These are phyloP conservation scores for Cynanchum wilfordii DNA, from an alignment of 257 asterid genomes.

Conservation along the genomic window DNA sequence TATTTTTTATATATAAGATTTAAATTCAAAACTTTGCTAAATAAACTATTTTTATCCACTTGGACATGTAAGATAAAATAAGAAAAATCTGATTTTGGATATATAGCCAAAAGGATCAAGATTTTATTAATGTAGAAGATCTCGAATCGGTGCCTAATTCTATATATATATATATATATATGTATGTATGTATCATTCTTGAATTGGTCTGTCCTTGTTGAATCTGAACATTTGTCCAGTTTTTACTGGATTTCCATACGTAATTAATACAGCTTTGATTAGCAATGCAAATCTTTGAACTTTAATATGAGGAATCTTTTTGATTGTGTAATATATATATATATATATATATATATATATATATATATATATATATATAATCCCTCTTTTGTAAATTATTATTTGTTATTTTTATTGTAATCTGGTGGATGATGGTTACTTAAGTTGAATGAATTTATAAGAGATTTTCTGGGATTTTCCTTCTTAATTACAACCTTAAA, in stretches of 20 bases:
- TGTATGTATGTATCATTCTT: not conserved
- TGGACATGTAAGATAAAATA: no score
- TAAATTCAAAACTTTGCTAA: no score
- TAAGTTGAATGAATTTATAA: no score
- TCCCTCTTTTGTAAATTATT: no score
- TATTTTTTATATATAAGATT: no score
- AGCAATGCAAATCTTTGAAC: conserved; percentile 8
- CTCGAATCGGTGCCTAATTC: not conserved
- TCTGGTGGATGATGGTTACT: no score
- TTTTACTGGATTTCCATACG: conserved; percentile 35
- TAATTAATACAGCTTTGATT: conserved; percentile 19
- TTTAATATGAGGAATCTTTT: not conserved
- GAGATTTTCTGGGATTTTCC: not conserved
- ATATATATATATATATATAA: no score
- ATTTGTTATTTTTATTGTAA: no score
- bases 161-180: not conserved
- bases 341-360: no score
- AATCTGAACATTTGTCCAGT: conserved; percentile 2
- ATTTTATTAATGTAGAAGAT: not conserved
- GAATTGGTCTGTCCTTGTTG: not conserved
- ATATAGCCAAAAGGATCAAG: not conserved
- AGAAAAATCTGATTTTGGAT: conserved; percentile 7
- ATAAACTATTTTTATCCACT: no score
- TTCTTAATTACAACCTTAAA: not conserved
- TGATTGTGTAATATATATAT: no score